These are phyloP conservation scores for Hebeloma cylindrosporum DNA, from an alignment of 768 basidiomycete species.

Conservation along the genomic window DNA sequence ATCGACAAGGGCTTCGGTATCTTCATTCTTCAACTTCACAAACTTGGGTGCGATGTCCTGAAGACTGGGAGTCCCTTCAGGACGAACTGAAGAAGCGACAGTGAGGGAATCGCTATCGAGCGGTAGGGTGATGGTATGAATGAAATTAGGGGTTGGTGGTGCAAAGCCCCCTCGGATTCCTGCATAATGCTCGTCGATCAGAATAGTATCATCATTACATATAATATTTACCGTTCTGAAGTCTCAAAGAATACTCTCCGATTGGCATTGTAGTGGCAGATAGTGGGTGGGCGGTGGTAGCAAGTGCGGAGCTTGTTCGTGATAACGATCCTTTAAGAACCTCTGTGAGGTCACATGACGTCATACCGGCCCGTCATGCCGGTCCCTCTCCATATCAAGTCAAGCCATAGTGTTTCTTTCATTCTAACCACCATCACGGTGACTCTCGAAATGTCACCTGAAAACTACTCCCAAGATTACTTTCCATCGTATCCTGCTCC, in stretches of 20 bases:
- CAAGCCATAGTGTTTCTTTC: too few relatives aligned
- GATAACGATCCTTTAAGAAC: slow-evolving; percentile 26
- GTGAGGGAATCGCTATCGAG: slow-evolving; percentile 34
- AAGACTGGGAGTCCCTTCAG: slow-evolving; percentile 45
- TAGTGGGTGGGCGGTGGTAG: slow-evolving; percentile 12
- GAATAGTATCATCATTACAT: not conserved
- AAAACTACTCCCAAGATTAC: not conserved
- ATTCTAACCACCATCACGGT: too few relatives aligned
- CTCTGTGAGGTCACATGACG: too few relatives aligned
- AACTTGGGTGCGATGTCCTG: slow-evolving; percentile 42
- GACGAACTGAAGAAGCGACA: slow-evolving; percentile 49
- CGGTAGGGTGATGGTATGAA: slow-evolving; percentile 51
- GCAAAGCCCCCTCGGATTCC: slow-evolving; percentile 79
- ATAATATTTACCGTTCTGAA: slow-evolving; percentile 54
- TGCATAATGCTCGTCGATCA: slow-evolving; percentile 27
- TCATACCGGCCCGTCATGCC: too few relatives aligned
- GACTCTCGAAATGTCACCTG: too few relatives aligned
- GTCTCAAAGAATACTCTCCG: slow-evolving; percentile 52
- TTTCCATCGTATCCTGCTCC: slow-evolving; percentile 14
- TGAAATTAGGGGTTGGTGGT: slow-evolving; percentile 59
- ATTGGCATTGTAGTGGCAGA: slow-evolving; percentile 40
- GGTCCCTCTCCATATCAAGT: too few relatives aligned
- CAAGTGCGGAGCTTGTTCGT: slow-evolving; percentile 8
- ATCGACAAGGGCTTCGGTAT: slow-evolving; percentile 44
- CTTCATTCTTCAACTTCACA: slow-evolving; percentile 32